Evolutionary conservation across 495 filamentous ascomycete genomes (phyloP).

Genomic region (Elaphomyces granulatus): DNA sequence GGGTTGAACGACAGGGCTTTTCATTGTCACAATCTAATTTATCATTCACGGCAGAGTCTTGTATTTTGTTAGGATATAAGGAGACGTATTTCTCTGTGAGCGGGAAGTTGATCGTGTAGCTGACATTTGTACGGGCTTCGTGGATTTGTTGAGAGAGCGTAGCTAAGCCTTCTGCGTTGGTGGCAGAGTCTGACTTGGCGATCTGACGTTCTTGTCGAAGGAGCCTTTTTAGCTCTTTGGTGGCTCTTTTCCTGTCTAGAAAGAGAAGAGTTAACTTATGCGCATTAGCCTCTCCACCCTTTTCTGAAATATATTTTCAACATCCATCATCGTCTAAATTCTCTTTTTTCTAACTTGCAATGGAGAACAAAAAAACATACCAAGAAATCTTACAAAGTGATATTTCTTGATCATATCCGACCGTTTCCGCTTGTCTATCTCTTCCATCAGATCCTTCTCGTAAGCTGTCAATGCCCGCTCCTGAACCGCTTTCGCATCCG

Average conservation of each 20-base stretch:
- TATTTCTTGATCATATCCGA: slow-evolving; percentile 72
- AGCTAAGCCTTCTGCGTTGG: slow-evolving; percentile 32
- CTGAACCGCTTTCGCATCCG: slow-evolving; percentile 57
- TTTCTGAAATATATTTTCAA: too few relatives aligned
- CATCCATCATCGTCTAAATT: too few relatives aligned
- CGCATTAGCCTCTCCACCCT: too few relatives aligned
- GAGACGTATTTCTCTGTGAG: slow-evolving; percentile 65
- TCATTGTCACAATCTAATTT: background rate
- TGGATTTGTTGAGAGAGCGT: slow-evolving; percentile 46
- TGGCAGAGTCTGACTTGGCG: slow-evolving; percentile 18
- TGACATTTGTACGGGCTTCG: slow-evolving; percentile 60
- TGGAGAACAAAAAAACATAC: slow-evolving; percentile 13
- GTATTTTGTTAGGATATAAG: slow-evolving; percentile 43
- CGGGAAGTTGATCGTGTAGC: slow-evolving; percentile 77
- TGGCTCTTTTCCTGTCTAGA: slow-evolving; percentile 74
- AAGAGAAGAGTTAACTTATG: too few relatives aligned
- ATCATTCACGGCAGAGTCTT: slow-evolving; percentile 9
- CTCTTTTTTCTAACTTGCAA: too few relatives aligned
- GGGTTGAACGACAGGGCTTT: too few relatives aligned
- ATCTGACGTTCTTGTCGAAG: slow-evolving; percentile 34
- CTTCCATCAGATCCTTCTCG: slow-evolving; percentile 52
- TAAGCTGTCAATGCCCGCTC: slow-evolving; percentile 70
- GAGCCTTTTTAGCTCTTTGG: slow-evolving; percentile 49
- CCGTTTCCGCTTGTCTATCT: slow-evolving; percentile 46
- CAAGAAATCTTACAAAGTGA: slow-evolving; percentile 91